Evolutionary conservation across 1,284 basidiomycete genomes (phyloP).

Genomic region (Malassezia vespertilionis): DNA sequence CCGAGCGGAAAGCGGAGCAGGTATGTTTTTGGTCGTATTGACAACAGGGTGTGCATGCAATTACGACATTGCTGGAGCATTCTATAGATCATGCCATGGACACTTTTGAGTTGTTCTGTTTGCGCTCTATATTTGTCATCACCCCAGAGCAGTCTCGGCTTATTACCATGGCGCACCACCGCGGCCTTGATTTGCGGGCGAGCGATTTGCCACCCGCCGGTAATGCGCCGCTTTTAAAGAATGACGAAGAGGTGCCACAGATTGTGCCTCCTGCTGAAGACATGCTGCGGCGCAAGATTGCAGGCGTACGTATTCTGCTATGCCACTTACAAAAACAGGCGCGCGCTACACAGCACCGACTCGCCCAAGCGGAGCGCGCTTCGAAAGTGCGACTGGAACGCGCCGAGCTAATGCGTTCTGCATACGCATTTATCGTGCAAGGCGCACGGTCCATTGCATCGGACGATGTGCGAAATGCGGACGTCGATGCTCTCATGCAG

Average conservation of each 20-base stretch:
- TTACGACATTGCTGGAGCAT: constrained; percentile 42
- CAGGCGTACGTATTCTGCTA: constrained; percentile 5
- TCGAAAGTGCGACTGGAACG: constrained; percentile 24
- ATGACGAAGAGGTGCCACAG: neutral
- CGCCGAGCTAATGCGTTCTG: neutral
- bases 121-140: constrained; percentile 38
- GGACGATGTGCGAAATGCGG: no score
- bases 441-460: neutral
- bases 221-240: neutral
- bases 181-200: constrained; percentile 37
- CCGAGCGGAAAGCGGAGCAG: constrained; percentile 31
- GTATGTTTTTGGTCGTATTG: neutral
- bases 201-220: constrained; percentile 2
- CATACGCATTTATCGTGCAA: constrained; percentile 8
- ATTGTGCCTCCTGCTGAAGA: constrained; percentile 13
- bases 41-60: constrained; percentile 29
- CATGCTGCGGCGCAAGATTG: constrained; percentile 7
- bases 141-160: constrained; percentile 29
- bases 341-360: constrained; percentile 11
- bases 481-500: neutral
- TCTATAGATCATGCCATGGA: constrained; percentile 43
- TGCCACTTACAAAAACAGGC: neutral
- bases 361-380: constrained; percentile 12
- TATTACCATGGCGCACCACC: constrained; percentile 42
- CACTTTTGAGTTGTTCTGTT: constrained; percentile 43